Conservation (phyloP, 495 filamentous ascomycete genomes). For the Penicillium dipodomyicola region DNA sequence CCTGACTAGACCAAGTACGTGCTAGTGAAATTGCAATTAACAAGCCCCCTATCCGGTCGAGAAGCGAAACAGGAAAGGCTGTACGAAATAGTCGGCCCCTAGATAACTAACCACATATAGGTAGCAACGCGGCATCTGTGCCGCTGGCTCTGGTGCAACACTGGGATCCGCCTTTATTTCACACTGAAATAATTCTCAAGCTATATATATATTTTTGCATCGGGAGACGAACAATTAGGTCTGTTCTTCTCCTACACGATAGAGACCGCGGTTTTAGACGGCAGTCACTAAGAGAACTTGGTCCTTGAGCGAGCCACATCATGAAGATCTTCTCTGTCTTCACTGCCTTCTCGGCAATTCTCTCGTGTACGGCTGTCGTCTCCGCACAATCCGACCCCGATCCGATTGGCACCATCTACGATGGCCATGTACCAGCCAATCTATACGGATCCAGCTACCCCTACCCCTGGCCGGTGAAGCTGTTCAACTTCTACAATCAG, state of each 20-base stretch:
- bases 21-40: not conserved
- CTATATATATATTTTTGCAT: not conserved
- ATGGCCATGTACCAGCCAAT: constrained; percentile 12
- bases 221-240: not conserved
- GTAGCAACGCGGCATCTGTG: not conserved
- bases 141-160: not conserved
- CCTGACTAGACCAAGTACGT: constrained; percentile 1
- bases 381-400: constrained; percentile 14
- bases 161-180: not conserved
- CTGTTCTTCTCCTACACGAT: not conserved
- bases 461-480: constrained; percentile 20
- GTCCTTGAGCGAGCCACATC: not conserved
- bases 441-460: constrained; percentile 16
- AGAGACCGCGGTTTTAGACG: not conserved
- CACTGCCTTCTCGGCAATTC: constrained; percentile 1
- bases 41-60: not conserved
- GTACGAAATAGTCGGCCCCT: not conserved
- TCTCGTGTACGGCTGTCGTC: constrained; percentile 7
- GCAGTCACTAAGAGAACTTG: not conserved
- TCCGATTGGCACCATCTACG: constrained; percentile 16
- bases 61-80: not conserved
- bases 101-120: not conserved
- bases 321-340: constrained; percentile 10
- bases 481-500: constrained; percentile 19
- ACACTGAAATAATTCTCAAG: not conserved